Conservation (phyloP, 108 stramenopile genomes). For the Parietichytrium sp. region DNA sequence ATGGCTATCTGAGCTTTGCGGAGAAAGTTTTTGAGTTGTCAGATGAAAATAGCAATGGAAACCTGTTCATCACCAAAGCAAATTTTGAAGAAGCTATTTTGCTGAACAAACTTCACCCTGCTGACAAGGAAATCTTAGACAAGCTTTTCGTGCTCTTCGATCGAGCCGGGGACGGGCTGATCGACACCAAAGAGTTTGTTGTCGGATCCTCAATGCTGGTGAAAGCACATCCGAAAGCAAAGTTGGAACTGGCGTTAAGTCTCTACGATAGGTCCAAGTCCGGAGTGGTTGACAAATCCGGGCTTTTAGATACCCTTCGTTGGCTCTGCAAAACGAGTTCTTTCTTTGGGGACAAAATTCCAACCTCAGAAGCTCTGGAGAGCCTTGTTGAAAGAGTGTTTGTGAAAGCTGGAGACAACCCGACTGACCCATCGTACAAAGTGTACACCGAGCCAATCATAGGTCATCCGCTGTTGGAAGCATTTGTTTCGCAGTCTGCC, state of each 20-base stretch:
- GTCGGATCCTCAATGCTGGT: slow-evolving; percentile 12
- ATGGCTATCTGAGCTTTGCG: background rate
- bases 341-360: slow-evolving; percentile 6
- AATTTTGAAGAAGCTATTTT: background rate
- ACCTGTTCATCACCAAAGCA: background rate
- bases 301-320: background rate
- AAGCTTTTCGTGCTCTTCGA: slow-evolving; percentile 7
- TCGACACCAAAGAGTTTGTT: background rate
- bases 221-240: background rate
- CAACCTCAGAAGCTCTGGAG: background rate
- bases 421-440: background rate
- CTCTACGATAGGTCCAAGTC: background rate
- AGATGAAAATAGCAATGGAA: background rate
- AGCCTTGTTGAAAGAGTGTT: slow-evolving; percentile 23
- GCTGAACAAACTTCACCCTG: background rate
- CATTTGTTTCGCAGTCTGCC: background rate
- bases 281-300: background rate
- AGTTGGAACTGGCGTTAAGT: background rate
- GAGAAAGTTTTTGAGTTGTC: background rate
- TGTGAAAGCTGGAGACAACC: background rate
- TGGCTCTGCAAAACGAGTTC: slow-evolving; percentile 29
- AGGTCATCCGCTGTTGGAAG: background rate
- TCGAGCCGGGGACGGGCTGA: slow-evolving; percentile 5
- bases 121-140: slow-evolving; percentile 22
- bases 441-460: slow-evolving; percentile 16